Conservation (phyloP, 1,284 basidiomycete genomes). For the Fistulinella cinereoalba region DNA sequence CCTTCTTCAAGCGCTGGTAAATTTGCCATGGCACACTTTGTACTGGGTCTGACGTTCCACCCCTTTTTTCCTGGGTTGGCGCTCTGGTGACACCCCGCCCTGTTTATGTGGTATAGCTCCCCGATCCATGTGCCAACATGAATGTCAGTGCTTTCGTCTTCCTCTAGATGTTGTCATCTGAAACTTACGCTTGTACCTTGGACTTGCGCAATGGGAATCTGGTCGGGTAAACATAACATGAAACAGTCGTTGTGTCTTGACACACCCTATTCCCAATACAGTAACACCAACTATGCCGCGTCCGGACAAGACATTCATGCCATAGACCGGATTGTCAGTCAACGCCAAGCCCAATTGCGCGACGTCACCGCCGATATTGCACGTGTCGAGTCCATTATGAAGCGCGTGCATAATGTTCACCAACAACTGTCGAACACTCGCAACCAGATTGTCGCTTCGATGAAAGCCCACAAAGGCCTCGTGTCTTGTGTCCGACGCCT, state of each 20-base stretch:
- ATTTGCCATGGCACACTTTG: background rate
- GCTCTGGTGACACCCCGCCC: no score
- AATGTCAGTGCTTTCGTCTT: background rate
- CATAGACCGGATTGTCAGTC: constrained; percentile 15
- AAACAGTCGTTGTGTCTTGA: constrained; percentile 10
- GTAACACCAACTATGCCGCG: constrained; percentile 18
- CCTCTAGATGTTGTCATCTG: background rate
- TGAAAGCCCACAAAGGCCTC: constrained; percentile 17
- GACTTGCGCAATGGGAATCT: background rate
- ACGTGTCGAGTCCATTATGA: constrained; percentile 16
- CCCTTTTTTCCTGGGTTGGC: background rate
- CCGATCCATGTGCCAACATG: constrained; percentile 13
- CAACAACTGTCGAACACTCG: constrained; percentile 15
- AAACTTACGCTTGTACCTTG: background rate
- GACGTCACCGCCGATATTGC: constrained; percentile 16
- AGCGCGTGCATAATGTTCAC: constrained; percentile 13
- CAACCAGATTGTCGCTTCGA: constrained; percentile 16
- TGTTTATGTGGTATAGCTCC: constrained; percentile 8
- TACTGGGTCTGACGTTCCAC: background rate
- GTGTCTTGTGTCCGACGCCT: constrained; percentile 33
- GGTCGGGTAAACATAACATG: no score
- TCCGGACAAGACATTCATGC: constrained; percentile 15
- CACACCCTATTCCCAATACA: constrained; percentile 19
- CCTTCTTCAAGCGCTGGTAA: constrained; percentile 10
- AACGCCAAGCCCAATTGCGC: constrained; percentile 19